Percentiles rank a stretch among this genome's conserved stretches.
Evolutionary conservation across 1,284 basidiomycete genomes (phyloP).

Genomic region (Papiliotrema laurentii): DNA sequence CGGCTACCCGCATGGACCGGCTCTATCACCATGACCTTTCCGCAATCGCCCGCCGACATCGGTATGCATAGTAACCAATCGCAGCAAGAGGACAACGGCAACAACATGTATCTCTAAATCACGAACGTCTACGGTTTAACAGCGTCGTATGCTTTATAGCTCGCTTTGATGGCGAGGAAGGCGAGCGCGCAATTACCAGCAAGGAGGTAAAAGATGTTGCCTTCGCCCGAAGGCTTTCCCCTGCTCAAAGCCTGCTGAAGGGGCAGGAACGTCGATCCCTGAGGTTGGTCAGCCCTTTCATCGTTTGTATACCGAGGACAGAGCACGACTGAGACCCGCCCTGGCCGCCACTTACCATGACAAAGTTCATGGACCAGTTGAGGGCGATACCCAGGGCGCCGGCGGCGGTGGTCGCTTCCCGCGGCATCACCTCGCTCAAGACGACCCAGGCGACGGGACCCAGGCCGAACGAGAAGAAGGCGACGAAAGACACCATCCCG

Average conservation of each 20-base stretch:
- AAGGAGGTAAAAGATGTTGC: slow-evolving; percentile 39
- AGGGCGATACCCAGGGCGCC: slow-evolving; percentile 20
- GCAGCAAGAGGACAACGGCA: too few species aligned
- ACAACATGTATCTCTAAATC: too few species aligned
- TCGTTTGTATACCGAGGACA: not conserved
- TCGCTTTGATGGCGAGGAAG: slow-evolving; percentile 8
- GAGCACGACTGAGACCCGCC: too few species aligned
- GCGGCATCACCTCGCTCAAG: slow-evolving; percentile 24
- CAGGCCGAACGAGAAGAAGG: slow-evolving; percentile 23
- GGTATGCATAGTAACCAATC: too few species aligned
- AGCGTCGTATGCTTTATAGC: slow-evolving; percentile 9
- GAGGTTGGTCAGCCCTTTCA: not conserved
- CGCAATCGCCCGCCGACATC: too few species aligned
- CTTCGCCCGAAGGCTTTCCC: slow-evolving; percentile 19
- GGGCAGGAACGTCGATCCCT: slow-evolving; percentile 34
- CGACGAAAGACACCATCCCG: slow-evolving; percentile 23
- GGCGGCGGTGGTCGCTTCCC: slow-evolving; percentile 19
- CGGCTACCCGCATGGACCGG: too few species aligned
- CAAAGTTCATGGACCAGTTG: slow-evolving; percentile 29
- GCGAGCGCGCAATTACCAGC: slow-evolving; percentile 19
- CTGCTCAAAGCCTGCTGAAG: slow-evolving; percentile 28
- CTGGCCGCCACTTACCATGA: slow-evolving; percentile 11
- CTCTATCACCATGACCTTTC: too few species aligned
- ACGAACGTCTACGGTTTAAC: too few species aligned
- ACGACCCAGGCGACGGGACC: slow-evolving; percentile 36